Percentiles rank a stretch among this genome's conserved stretches.
These are phyloP conservation scores for Trichophyton mentagrophytes DNA, from an alignment of 2,329 filamentous ascomycete species.

Conservation along the genomic window DNA sequence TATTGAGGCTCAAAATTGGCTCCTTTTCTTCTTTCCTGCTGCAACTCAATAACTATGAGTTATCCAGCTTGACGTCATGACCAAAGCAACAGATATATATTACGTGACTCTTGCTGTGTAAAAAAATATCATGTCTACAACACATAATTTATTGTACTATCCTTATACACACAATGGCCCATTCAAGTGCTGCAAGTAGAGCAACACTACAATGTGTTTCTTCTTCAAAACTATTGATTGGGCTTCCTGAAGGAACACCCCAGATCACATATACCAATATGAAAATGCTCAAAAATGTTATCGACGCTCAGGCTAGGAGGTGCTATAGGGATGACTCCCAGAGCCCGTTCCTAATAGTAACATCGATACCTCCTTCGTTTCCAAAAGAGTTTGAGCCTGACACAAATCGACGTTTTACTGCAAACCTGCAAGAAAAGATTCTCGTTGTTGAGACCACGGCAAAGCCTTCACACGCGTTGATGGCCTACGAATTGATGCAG, in stretches of 20 bases:
- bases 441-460: background rate
- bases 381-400: too few species aligned
- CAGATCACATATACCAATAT: constrained; percentile 1
- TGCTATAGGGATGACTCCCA: background rate
- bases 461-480: background rate
- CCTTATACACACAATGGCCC: too few species aligned
- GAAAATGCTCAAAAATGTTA: background rate
- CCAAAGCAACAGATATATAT: too few species aligned
- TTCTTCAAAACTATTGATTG: background rate
- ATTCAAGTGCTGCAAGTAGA: background rate
- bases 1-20: too few species aligned
- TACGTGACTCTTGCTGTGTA: too few species aligned
- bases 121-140: too few species aligned
- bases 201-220: background rate
- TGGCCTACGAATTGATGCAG: background rate
- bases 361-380: background rate
- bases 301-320: background rate
- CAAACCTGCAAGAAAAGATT: background rate
- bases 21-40: too few species aligned
- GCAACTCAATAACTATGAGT: too few species aligned
- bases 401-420: too few species aligned
- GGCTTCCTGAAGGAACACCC: background rate
- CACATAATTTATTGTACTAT: too few species aligned
- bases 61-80: too few species aligned
- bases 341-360: background rate